Evolutionary conservation across 352 stramenopile species (phyloP), one percentile per base, ranked within the genome.

Genomic region (Phytophthora constricta): DNA sequence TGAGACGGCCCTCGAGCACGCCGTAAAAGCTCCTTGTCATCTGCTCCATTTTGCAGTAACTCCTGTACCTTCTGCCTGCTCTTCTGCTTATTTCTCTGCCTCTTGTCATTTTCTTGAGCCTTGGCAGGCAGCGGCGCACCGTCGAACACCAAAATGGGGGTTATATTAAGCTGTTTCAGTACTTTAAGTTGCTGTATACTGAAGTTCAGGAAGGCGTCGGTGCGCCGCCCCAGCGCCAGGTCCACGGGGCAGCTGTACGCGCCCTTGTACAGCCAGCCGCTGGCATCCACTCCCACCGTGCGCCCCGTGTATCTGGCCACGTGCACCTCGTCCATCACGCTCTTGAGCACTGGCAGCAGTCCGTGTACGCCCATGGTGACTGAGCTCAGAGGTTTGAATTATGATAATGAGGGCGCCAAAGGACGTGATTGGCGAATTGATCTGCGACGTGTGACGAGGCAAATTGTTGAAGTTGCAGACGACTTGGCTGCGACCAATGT

Each of bases 91-190:
- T 77, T 42, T 56, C 70, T 56, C 74, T 81, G 58, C 79, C 74
- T 58, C 87, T 70, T 20, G 51, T 46, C 14, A 60, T 92, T 92
- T 31, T 89, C 77, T 25, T 77, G 77, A 3, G 66, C 72, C 70
- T 99, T 99, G 8, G 89, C 87, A 0, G 95, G 93, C 22, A 98
- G 52, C 54, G 89, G 68, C 10, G 84, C 94, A n/a, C 95, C 96
- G 68, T 99, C 96, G 31, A 99, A 98, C 10, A 98, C 93, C 11
- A 99, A 79, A 22, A 96, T 76, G 16, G 93, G 95, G 14, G 76
- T 93, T 56, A 98, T 82, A 8, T 87, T 68, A 59, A 97, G 77
- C 14, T 87, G 58, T 49, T 91, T 77, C 17, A 99, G 77, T 48
- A 98, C 33, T 31, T 97, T 89, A 47, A 99, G 82, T 52, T 92